phyloP scores from a whole-genome alignment of 2,329 filamentous ascomycete genomes.

The Dactylellina drechsleri region DNA sequence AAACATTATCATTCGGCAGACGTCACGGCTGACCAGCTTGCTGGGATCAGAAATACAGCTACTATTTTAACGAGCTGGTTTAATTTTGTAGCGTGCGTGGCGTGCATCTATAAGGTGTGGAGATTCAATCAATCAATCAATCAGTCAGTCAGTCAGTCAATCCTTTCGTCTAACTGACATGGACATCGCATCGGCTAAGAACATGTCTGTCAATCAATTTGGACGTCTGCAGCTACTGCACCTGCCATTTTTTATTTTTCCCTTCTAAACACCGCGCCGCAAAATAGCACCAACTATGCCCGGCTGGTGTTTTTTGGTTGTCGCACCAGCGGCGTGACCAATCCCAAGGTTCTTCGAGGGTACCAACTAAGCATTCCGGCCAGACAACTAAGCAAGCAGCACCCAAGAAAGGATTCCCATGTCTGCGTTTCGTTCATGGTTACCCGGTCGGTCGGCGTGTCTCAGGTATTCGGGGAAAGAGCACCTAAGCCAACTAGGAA shows the following conservation, averaged over 20 bases:
- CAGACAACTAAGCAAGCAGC: conserved; percentile 53
- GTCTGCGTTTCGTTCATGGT: conserved; percentile 37
- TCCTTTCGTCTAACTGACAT: conserved; percentile 40
- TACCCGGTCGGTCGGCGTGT: conserved; percentile 28
- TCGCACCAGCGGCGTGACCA: conserved; percentile 39
- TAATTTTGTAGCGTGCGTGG: conserved; percentile 52
- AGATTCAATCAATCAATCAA: conserved; percentile 11
- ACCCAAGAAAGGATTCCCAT: conserved; percentile 50
- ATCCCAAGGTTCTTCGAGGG: conserved; percentile 42
- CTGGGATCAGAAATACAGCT: conserved; percentile 36
- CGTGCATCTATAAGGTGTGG: conserved; percentile 39
- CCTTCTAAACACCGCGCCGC: not conserved
- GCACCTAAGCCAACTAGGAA: conserved; percentile 4
- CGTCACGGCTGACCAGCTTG: conserved; percentile 34
- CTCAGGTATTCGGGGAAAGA: conserved; percentile 52
- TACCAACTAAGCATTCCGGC: conserved; percentile 42
- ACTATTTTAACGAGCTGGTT: conserved; percentile 52
- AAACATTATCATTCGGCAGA: conserved; percentile 36
- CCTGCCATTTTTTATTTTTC: not conserved
- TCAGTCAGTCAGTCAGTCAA: not conserved
- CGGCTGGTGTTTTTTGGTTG: conserved; percentile 1
- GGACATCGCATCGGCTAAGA: conserved; percentile 37
- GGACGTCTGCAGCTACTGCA: conserved; percentile 8
- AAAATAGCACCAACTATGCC: not conserved
- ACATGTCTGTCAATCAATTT: conserved; percentile 6